Evolutionary conservation across 352 stramenopile species (phyloP).

Genomic region (Globisporangium uncinulatum): DNA sequence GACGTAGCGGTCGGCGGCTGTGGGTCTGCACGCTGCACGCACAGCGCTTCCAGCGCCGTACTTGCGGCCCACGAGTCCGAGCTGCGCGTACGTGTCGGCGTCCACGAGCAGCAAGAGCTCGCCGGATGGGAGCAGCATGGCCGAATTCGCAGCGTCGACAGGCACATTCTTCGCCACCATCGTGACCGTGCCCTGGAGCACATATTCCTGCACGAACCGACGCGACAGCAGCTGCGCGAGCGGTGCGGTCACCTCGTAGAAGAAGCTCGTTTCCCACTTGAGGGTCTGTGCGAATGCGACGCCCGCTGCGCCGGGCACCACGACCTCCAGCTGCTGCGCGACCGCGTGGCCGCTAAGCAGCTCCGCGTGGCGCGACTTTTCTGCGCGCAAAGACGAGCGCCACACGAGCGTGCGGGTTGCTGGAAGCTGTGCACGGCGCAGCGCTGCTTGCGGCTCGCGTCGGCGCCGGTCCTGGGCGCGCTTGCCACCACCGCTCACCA

Average conservation of each 20-base stretch:
- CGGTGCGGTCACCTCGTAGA: slow-evolving; percentile 60
- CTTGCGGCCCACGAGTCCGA: slow-evolving; percentile 64
- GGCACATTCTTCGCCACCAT: slow-evolving; percentile 79
- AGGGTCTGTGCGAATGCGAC: slow-evolving; percentile 35
- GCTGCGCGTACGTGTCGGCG: slow-evolving; percentile 54
- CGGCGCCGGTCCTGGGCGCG: slow-evolving; percentile 23
- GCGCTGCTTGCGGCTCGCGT: slow-evolving; percentile 9
- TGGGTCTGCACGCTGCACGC: slow-evolving; percentile 11
- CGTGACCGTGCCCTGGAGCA: slow-evolving; percentile 40
- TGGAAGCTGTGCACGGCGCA: slow-evolving; percentile 16
- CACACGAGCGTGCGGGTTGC: slow-evolving; percentile 48
- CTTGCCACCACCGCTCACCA: slow-evolving; percentile 68
- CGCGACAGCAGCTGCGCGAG: slow-evolving; percentile 50
- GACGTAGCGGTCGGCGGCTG: slow-evolving; percentile 41
- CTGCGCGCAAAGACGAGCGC: slow-evolving; percentile 45
- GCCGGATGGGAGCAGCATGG: slow-evolving; percentile 55
- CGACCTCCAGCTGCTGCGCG: slow-evolving; percentile 71
- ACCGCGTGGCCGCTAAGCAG: slow-evolving; percentile 44
- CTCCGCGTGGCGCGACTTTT: slow-evolving; percentile 37
- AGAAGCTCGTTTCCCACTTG: slow-evolving; percentile 80
- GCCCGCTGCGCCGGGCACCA: slow-evolving; percentile 31
- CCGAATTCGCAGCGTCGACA: slow-evolving; percentile 52
- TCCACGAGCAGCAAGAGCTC: slow-evolving; percentile 71
- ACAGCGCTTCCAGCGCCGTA: slow-evolving; percentile 29
- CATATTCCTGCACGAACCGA: slow-evolving; percentile 57